Evolutionary conservation across 352 stramenopile genomes (phyloP), one percentile per base, ranked within the genome.

Genomic region (Globisporangium orthogonon): DNA sequence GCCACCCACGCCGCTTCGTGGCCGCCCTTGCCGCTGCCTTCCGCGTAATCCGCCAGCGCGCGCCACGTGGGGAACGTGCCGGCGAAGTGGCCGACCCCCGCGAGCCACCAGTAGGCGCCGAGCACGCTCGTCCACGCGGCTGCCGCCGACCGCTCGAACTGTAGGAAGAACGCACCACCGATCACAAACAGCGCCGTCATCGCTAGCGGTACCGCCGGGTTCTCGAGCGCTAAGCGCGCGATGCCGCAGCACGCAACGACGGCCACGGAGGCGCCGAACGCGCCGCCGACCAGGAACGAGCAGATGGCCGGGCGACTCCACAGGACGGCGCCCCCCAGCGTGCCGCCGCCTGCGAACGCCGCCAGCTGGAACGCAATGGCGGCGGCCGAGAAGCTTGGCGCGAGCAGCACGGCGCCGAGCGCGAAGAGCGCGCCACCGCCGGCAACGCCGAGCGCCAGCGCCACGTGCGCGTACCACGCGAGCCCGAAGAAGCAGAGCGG

Each of bases 401-500:
- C 43, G 15, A 63, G 35, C 15, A 58, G 31, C 15, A 56, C 52
- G 14, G 52, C 45, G 29, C 40, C 58, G 13, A 63, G 28, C n/a
- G 58, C 50, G 45, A 63, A 63, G 29, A 63, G 43, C 17, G 56
- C 43, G 11, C 58, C 58, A 4, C 58, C 58, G 3, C 23, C n/a
- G 29, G 54, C 17, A 15, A 76, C 56, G 10, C 56, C 54, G 39
- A 74, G n/a, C 37, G 56, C 41, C 45, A 70, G 50, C 30, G 56
- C 61, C 35, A 70, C 49, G 43, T 54, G 41, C 17, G 37, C 29
- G 28, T 54, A 58, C 50, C 69, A 61, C 41, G 58, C 39, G 49
- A 76, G 68, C 9, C 68, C 68, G 30, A 65, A 59, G 52, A 76
- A 51, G 18, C 60, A 65, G n/a, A 75, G 48, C 44, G 73, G 31